Base-by-base conservation (phyloP, 2,329 filamentous ascomycete species). In the Coniochaeta hoffmannii region DNA sequence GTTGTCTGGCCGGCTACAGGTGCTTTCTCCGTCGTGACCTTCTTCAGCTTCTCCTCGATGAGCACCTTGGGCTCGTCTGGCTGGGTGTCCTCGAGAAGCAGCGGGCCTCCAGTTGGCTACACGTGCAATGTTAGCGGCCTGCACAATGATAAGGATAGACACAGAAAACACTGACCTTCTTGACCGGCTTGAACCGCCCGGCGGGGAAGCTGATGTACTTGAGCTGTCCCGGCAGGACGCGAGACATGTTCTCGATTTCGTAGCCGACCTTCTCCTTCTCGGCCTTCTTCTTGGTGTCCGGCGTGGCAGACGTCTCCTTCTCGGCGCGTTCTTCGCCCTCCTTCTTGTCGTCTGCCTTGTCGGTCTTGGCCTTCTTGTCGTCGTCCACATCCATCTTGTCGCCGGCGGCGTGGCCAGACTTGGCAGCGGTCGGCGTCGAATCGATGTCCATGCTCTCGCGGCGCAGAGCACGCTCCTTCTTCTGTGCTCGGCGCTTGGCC, bases 191-290 rank as follows among this genome's bases (percentile, higher is more conserved):
- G 73, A 97, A 99, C 63, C 95, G 86, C 49, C 89, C 89, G 60
- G 89, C 83, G 51, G 90, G 85, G 79, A 99, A 96, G 71, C 85
- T 96, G 67, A 99, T 90, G 71, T 93, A 97, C 77, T 96, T 96
- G 66, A 97, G 82, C 75, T 99, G 94, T 50, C 85, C 83, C 1
- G 92, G 94, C 50, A 99, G 82, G 34, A 99, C 91, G 64, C 94
- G 84, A 55, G 89, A 95, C 90, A 99, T 95, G 77, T 99, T 99
- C 68, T 94, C 89, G 59, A 99, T 82, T 61, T 97, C 91, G 69
- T 94, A 97, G 63, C 94, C 94, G 57, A 96, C 82, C 82, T 96
- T 97, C 76, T 99, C 94, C 77, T 94, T 95, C 73, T 97, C 91
- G 0, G 78, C 76, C 79, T 94, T 95, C 81, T 95, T 96, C 82